Evolutionary conservation across 805 yeast genomes (phyloP).

Genomic region (Wickerhamiella occidentalis): DNA sequence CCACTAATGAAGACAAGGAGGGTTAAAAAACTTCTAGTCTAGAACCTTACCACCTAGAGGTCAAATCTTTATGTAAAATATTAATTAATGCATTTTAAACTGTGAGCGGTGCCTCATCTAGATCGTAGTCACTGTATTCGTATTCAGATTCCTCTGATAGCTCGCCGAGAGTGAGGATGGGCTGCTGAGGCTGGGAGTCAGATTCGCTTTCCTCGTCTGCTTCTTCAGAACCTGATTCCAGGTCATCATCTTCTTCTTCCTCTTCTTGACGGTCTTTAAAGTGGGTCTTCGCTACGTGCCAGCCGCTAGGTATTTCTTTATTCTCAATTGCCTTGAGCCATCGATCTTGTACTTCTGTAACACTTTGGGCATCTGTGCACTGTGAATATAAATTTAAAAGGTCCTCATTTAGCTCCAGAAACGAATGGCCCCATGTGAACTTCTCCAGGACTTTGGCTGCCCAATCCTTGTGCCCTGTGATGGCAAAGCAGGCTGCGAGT

Average conservation of each 20-base stretch:
- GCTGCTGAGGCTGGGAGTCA: background rate
- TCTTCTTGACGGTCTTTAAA: conserved; percentile 39
- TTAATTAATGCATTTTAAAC: background rate
- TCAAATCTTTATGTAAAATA: background rate
- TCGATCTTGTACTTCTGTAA: conserved; percentile 55
- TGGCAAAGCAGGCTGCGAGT: conserved; percentile 90
- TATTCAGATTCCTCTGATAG: conserved; percentile 11
- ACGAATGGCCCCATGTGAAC: conserved; percentile 90
- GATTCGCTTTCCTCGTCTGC: too few relatives aligned
- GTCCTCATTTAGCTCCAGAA: conserved; percentile 70
- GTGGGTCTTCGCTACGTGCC: conserved; percentile 12
- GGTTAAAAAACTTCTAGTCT: too few relatives aligned
- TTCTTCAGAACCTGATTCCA: conserved; percentile 1
- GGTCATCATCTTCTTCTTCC: conserved; percentile 27
- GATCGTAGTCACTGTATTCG: conserved; percentile 11
- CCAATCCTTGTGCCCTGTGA: conserved; percentile 84
- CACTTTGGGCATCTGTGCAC: conserved; percentile 72
- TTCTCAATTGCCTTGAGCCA: conserved; percentile 60
- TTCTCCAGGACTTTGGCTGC: conserved; percentile 63
- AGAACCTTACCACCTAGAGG: background rate
- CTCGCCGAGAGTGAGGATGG: conserved; percentile 9
- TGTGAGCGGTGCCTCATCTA: conserved; percentile 13
- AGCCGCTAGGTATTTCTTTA: conserved; percentile 34
- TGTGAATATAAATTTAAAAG: conserved; percentile 58
- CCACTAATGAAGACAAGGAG: conserved; percentile 29